A percentile compares a stretch with the other conserved stretches of the same genome.
Conservation (phyloP, 2,329 filamentous ascomycete genomes). For the Claviceps citrina region DNA sequence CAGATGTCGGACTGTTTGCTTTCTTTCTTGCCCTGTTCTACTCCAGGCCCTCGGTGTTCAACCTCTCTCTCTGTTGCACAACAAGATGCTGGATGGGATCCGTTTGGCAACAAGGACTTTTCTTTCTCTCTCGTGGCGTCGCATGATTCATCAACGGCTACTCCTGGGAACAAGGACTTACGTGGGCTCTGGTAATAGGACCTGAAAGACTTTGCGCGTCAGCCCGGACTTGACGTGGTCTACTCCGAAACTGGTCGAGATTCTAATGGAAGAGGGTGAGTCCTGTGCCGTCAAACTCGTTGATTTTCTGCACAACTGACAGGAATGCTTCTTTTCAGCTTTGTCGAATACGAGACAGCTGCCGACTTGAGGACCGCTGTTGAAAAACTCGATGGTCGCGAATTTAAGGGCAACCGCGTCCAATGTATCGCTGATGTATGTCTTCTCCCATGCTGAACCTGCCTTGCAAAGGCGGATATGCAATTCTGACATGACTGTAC, state of each 20-base stretch:
- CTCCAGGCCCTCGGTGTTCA: conserved; percentile 3
- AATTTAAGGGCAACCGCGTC: conserved; percentile 83
- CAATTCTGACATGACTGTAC: background rate
- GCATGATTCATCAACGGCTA: conserved; percentile 9
- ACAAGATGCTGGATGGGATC: conserved; percentile 19
- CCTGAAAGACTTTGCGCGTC: conserved; percentile 96
- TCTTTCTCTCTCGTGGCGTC: conserved; percentile 12
- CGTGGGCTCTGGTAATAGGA: conserved; percentile 77
- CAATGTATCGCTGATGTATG: conserved; percentile 77
- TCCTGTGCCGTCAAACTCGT: conserved; percentile 2
- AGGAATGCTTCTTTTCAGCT: conserved; percentile 35
- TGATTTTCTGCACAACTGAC: background rate
- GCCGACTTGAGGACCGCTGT: conserved; percentile 80
- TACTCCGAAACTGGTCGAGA: conserved; percentile 94
- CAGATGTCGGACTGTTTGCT: conserved; percentile 1
- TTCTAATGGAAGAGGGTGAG: conserved; percentile 81
- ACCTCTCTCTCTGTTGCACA: background rate
- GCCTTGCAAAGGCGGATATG: background rate
- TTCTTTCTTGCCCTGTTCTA: conserved; percentile 16
- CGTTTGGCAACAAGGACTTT: conserved; percentile 17
- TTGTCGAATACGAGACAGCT: conserved; percentile 93
- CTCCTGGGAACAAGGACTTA: conserved; percentile 59
- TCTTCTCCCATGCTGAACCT: conserved; percentile 6
- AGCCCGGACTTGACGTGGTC: conserved; percentile 92
- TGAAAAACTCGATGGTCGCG: conserved; percentile 81